Evolutionary conservation across 495 filamentous ascomycete genomes (phyloP), one percentile per base, ranked within the genome.

Genomic region (Letharia lupina): DNA sequence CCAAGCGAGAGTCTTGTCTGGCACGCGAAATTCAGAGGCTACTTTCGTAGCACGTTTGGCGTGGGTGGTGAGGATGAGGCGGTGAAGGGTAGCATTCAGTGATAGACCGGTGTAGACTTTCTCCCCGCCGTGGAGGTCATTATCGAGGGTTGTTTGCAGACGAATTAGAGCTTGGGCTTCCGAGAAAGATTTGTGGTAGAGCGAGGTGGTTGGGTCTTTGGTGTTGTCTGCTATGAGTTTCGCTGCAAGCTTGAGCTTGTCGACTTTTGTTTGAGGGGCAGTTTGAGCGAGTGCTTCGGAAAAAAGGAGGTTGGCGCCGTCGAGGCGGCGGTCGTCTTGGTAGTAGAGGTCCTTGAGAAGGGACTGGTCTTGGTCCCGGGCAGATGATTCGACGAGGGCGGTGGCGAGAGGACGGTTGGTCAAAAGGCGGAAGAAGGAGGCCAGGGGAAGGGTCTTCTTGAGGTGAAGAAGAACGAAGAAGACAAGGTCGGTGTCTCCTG

Each of bases 261-360:
- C 95, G 13, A 78, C 79, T 65, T 84, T 83, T 3, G 86, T 84
- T 40, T 83, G 77, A 18, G 83, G 75, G 50, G 88, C 86, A 1
- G 82, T 78, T 71, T 90, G 86, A 9, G 79, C 75, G 9, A 96
- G 76, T 0, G 91, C 90, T 77, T 98, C 93, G 18, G 84, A 81
- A 54, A 98, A 73, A 56, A 98, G 88, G 10, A 97, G 85, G 66
- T 91, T 88, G 1, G 94, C 87, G 23, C 94, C 92, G 67, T 98
- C 95, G 33, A 91, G 78, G 0, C 91, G 88, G 10, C 93, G 89
- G 75, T 98, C 94, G 71, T 98, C 95, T 77, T 98, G 94, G 72
- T 98, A 98, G 77, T 93, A 98, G 35, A 98, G 81, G 74, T 98
- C 94, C 72, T 97, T 98, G 15, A 97, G 84, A 13, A 98, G 74